Percentiles rank a stretch among this genome's conserved stretches.
Evolutionary conservation across 441 rosid genomes (phyloP).

Genomic region (Jatropha podagrica): DNA sequence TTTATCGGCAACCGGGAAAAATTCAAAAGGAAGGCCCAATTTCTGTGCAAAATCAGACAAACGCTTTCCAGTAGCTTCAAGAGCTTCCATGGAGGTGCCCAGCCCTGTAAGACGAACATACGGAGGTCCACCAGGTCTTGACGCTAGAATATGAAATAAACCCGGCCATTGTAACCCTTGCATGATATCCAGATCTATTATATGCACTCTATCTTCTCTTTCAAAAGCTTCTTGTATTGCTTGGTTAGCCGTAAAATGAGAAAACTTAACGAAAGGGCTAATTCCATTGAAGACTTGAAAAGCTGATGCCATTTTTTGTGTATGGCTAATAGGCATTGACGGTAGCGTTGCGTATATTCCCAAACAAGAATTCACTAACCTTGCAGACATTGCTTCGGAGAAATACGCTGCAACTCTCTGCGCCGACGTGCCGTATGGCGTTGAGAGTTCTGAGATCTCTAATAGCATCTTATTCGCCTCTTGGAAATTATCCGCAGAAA

Average conservation of each 20-base stretch:
- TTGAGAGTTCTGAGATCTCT: conserved; percentile 84
- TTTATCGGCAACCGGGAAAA: conserved; percentile 73
- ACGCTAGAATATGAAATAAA: conserved; percentile 85
- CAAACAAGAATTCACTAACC: conserved; percentile 79
- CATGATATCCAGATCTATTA: conserved; percentile 95
- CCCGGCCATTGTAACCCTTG: conserved; percentile 99
- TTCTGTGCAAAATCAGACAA: conserved; percentile 86
- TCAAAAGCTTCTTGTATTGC: conserved; percentile 97
- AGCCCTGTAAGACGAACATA: conserved; percentile 89
- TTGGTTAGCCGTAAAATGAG: conserved; percentile 96
- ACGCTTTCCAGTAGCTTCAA: conserved; percentile 89
- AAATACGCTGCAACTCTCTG: conserved; percentile 97
- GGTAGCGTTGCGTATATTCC: conserved; percentile 81
- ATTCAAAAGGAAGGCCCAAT: conserved; percentile 87
- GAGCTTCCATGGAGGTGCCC: conserved; percentile 83
- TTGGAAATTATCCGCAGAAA: conserved; percentile 78
- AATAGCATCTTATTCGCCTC: conserved; percentile 89
- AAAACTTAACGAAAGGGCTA: conserved; percentile 94
- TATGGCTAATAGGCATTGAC: conserved; percentile 57
- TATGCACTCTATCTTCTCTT: conserved; percentile 89
- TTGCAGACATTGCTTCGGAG: conserved; percentile 95
- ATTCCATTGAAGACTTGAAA: conserved; percentile 95
- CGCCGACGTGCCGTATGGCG: conserved; percentile 94
- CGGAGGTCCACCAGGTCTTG: conserved; percentile 90
- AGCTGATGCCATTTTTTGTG: conserved; percentile 83